phyloP scores from a whole-genome alignment of 2,329 filamentous ascomycete genomes.

The Ceratocystis papillata region DNA sequence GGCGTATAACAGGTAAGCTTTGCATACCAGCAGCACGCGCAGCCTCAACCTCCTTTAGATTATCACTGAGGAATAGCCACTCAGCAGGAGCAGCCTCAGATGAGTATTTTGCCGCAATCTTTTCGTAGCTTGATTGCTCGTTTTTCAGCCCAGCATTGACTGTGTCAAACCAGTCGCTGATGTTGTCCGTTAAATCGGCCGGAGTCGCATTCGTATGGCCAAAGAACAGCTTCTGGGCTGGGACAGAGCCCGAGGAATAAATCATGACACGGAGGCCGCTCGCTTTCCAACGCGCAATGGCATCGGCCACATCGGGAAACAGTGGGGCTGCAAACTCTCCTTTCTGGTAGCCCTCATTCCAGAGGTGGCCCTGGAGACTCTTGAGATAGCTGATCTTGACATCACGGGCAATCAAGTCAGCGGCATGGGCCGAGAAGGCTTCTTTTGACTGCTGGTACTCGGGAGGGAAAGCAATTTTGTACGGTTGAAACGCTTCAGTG shows the following conservation, averaged over 20 bases:
- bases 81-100: conserved; percentile 37
- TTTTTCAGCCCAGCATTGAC: conserved; percentile 68
- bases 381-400: conserved; percentile 70
- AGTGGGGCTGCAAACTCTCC: conserved; percentile 61
- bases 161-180: conserved; percentile 66
- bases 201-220: conserved; percentile 50
- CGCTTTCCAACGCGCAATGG: conserved; percentile 48
- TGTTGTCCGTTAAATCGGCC: conserved; percentile 47
- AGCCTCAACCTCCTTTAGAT: conserved; percentile 57
- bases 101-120: conserved; percentile 41
- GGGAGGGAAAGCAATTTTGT: conserved; percentile 59
- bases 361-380: conserved; percentile 67
- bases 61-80: conserved; percentile 75
- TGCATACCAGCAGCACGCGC: conserved; percentile 53
- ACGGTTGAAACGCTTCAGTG: conserved; percentile 50
- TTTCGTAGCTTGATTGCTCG: conserved; percentile 54
- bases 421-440: conserved; percentile 55
- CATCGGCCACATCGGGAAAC: conserved; percentile 61
- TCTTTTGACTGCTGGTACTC: conserved; percentile 49
- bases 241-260: conserved; percentile 71
- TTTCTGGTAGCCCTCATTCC: conserved; percentile 60
- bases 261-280: conserved; percentile 54
- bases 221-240: conserved; percentile 72
- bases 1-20: conserved; percentile 51
- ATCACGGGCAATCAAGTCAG: conserved; percentile 59